Conservation (phyloP, 139 green algal species). For the Desmodesmus armatus region DNA sequence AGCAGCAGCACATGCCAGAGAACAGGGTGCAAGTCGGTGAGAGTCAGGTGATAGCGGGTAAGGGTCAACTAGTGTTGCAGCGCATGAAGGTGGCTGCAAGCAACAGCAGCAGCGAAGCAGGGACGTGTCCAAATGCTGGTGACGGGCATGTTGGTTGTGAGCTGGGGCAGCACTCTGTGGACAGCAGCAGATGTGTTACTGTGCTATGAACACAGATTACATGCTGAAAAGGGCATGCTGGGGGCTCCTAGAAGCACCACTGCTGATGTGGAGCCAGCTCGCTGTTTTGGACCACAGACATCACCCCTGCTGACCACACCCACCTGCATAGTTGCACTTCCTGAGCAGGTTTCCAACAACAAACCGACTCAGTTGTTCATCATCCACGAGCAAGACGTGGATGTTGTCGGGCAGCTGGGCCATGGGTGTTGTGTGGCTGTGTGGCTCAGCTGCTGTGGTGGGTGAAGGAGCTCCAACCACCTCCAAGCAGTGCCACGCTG, state of each 20-base stretch:
- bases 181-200: not conserved
- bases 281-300: not conserved
- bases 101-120: too few relatives aligned
- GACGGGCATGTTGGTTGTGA: not conserved
- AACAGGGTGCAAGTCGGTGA: not conserved
- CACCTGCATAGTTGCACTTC: slow-evolving; percentile 86
- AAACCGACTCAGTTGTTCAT: slow-evolving; percentile 80
- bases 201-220: not conserved
- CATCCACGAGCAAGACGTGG: slow-evolving; percentile 86
- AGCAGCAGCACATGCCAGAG: not conserved
- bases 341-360: slow-evolving; percentile 85
- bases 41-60: not conserved
- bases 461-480: too few relatives aligned
- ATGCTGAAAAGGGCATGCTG: too few relatives aligned
- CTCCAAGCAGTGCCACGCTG: too few relatives aligned
- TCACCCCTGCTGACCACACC: slow-evolving; percentile 15
- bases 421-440: too few relatives aligned
- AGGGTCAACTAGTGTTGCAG: too few relatives aligned
- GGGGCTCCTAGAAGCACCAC: too few relatives aligned
- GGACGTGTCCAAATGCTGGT: too few relatives aligned
- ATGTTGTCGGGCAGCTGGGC: too few relatives aligned
- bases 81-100: too few relatives aligned
- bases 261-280: too few relatives aligned
- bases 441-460: too few relatives aligned
- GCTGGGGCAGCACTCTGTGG: not conserved